Base-by-base conservation (phyloP, 352 stramenopile genomes). In the Globisporangium paroecandrum region DNA sequence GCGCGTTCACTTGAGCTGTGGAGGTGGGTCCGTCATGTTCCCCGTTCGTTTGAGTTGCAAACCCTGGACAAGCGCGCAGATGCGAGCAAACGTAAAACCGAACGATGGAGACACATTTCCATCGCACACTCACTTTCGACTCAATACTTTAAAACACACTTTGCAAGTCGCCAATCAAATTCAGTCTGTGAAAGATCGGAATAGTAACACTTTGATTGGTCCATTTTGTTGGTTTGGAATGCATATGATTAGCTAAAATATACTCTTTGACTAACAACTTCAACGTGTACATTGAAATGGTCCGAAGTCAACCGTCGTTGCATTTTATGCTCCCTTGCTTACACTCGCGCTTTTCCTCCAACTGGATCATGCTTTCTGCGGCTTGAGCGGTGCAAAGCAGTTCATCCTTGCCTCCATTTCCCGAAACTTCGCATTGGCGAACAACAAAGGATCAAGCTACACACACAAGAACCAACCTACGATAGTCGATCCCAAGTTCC, bases 401-500 rank as follows among this genome's bases (percentile, higher is more conserved):
- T 6, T 10, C 27, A 29, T 29, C 27, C 27, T 58, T n/a, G 12
- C 25, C 12, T 38, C n/a, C 54, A 13, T 59, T 59, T 29, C 36
- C 27, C 3, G 27, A 29, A 29, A 29, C 2, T 29, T 29, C 27
- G 27, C 27, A 29, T 29, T 29, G 27, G 27, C 27, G 8, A 49
- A 22, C 13, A 18, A 25, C 22, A 25, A 38, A 38, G 53, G 10
- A 15, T 18, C 13, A 34, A 38, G 18, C 34, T 22, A 4, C 36
- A 43, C 15, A 2, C 36, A 43, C 10, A 18, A 29, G 27, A 29
- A 29, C 27, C 27, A 29, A 29, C 27, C 27, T 29, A 1, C 27
- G 49, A 69, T 62, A 38, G 34, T 53, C 20, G 20, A 62, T 47
- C 27, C 64, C 24, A 49, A 51, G 10, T 73, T 68, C 20, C 61